Evolutionary conservation across 1,139 yeast species (phyloP).

Genomic region (Saccharomycopsis hybrid): DNA sequence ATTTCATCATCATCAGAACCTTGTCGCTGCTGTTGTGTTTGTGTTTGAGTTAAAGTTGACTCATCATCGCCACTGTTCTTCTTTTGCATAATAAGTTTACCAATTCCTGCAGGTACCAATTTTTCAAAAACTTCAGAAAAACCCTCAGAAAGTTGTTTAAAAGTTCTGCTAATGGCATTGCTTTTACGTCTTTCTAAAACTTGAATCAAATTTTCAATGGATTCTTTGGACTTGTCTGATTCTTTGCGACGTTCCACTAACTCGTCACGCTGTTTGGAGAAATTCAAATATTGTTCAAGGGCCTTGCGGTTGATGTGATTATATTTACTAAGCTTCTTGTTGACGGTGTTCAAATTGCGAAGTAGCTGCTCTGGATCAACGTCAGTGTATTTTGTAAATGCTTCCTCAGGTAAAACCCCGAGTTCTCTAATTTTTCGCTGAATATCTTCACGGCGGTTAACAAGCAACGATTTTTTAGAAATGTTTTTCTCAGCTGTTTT

Average conservation of each 20-base stretch:
- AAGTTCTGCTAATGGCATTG: constrained; percentile 74
- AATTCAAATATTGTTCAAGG: constrained; percentile 72
- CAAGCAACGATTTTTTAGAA: constrained; percentile 56
- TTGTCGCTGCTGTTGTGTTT: constrained; percentile 18
- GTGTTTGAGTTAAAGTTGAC: constrained; percentile 1
- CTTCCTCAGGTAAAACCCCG: constrained; percentile 86
- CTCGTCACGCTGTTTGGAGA: constrained; percentile 67
- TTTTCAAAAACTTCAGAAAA: constrained; percentile 71
- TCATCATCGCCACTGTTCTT: constrained; percentile 22
- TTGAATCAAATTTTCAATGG: constrained; percentile 69
- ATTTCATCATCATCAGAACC: constrained; percentile 27
- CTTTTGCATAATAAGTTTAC: constrained; percentile 62
- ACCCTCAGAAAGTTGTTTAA: constrained; percentile 66
- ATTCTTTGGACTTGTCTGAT: constrained; percentile 59
- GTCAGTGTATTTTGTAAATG: constrained; percentile 46
- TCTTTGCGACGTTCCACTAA: constrained; percentile 61
- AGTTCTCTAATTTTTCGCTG: constrained; percentile 71
- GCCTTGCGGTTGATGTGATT: constrained; percentile 88
- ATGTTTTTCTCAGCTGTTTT: constrained; percentile 61
- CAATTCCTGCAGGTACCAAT: constrained; percentile 80
- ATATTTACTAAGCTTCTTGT: constrained; percentile 54
- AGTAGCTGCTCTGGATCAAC: constrained; percentile 48
- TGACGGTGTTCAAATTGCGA: constrained; percentile 47
- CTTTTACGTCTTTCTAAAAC: constrained; percentile 74
- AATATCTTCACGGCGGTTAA: constrained; percentile 62